phyloP scores from a whole-genome alignment of 2,329 filamentous ascomycete genomes.

The Hypoxylon sp. region DNA sequence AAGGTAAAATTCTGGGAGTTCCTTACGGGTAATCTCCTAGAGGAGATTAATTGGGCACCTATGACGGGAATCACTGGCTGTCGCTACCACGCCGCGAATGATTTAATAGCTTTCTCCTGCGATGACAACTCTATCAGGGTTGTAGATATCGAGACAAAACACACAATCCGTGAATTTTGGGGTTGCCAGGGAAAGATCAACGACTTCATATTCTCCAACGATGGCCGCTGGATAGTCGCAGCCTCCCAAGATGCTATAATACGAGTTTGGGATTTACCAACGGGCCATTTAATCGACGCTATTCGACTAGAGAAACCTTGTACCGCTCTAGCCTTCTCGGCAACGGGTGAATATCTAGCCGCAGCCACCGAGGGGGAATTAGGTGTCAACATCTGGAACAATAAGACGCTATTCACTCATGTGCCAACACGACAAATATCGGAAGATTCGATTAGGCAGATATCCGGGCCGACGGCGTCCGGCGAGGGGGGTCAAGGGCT shows the following conservation, averaged over 20 bases:
- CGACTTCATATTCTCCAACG: conserved; percentile 90
- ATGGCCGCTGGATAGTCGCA: conserved; percentile 93
- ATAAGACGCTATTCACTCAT: conserved; percentile 90
- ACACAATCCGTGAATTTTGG: conserved; percentile 93
- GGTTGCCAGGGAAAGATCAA: conserved; percentile 81
- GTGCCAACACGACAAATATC: conserved; percentile 88
- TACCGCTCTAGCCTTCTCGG: conserved; percentile 88
- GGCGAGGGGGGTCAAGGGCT: conserved; percentile 85
- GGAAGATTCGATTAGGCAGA: conserved; percentile 77
- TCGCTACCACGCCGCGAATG: conserved; percentile 85
- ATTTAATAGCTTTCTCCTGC: conserved; percentile 89
- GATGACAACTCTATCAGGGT: conserved; percentile 90
- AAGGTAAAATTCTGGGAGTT: conserved; percentile 99
- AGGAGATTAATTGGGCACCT: conserved; percentile 87
- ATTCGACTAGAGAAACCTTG: conserved; percentile 85
- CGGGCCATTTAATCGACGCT: conserved; percentile 93
- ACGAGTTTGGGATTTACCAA: conserved; percentile 95
- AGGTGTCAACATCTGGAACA: conserved; percentile 96
- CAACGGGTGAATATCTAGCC: conserved; percentile 93
- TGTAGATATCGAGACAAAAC: conserved; percentile 90
- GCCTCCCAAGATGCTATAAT: conserved; percentile 85
- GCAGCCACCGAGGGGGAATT: conserved; percentile 86
- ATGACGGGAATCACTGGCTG: conserved; percentile 83
- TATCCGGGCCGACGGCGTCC: conserved; percentile 80
- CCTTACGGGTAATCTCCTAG: conserved; percentile 80